A percentile compares a stretch with the other conserved stretches of the same genome.
These are phyloP conservation scores for Cyberlindnera xylosilytica DNA, from an alignment of 805 yeast species.

Conservation along the genomic window DNA sequence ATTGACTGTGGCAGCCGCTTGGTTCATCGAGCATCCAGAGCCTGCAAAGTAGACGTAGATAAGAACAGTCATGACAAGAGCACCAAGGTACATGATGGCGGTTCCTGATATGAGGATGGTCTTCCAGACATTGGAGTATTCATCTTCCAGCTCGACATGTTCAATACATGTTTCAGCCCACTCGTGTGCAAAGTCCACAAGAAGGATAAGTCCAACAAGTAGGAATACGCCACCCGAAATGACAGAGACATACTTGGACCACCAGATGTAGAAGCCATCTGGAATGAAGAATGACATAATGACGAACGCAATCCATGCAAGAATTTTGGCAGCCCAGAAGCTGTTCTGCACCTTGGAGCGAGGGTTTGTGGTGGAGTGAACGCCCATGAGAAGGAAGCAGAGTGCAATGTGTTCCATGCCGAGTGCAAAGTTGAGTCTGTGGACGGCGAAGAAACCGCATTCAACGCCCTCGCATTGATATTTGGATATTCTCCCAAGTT, in stretches of 20 bases:
- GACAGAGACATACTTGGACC: conserved; percentile 90
- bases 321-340: conserved; percentile 78
- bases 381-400: conserved; percentile 67
- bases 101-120: conserved; percentile 83
- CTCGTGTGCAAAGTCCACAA: conserved; percentile 96
- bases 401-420: conserved; percentile 74
- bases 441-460: conserved; percentile 95
- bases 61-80: conserved; percentile 66
- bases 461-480: conserved; percentile 77
- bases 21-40: conserved; percentile 82
- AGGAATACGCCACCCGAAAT: conserved; percentile 81
- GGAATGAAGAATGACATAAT: conserved; percentile 75
- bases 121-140: conserved; percentile 64
- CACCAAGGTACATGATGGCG: conserved; percentile 72
- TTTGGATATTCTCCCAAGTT: conserved; percentile 69
- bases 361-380: conserved; percentile 72
- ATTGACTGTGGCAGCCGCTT: conserved; percentile 79
- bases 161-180: conserved; percentile 97
- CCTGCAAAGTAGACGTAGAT: conserved; percentile 85
- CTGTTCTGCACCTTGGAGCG: conserved; percentile 87
- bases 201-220: conserved; percentile 81
- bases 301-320: conserved; percentile 54
- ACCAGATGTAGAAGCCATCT: conserved; percentile 78
- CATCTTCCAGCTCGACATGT: conserved; percentile 81
- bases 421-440: conserved; percentile 82